These are phyloP conservation scores for Radiomyces spectabilis DNA, from an alignment of 192 early-diverging fungal species.

Conservation along the genomic window DNA sequence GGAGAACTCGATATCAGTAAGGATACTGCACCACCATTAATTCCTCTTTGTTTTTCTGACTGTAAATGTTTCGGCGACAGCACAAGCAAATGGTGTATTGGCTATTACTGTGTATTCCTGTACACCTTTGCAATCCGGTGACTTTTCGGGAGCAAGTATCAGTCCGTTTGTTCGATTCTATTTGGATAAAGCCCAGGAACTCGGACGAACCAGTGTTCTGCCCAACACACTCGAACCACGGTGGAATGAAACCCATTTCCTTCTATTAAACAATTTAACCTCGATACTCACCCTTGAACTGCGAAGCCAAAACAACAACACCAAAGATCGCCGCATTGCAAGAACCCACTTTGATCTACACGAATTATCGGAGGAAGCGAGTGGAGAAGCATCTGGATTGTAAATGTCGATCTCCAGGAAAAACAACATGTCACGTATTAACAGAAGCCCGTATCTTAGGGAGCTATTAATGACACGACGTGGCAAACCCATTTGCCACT, in stretches of 20 bases:
- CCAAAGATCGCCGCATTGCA: constrained; percentile 13
- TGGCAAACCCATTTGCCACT: constrained; percentile 18
- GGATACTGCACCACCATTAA: not conserved
- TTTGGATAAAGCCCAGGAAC: constrained; percentile 20
- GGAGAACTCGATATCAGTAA: constrained; percentile 29
- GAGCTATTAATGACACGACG: constrained; percentile 17
- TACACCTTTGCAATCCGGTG: constrained; percentile 4
- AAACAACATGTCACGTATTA: not conserved
- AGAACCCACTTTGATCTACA: constrained; percentile 5
- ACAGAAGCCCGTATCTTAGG: not conserved
- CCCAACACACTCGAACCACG: constrained; percentile 5
- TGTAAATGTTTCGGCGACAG: not conserved
- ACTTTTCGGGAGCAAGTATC: not conserved
- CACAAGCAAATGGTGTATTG: constrained; percentile 31
- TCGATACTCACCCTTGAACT: constrained; percentile 17
- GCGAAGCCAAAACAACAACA: constrained; percentile 4
- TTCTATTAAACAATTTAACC: constrained; percentile 20
- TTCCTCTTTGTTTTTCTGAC: not conserved
- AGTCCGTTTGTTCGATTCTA: constrained; percentile 22
- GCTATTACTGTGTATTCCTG: constrained; percentile 16
- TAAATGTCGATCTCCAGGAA: not conserved
- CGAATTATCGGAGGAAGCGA: constrained; percentile 4
- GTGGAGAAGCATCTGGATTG: constrained; percentile 4
- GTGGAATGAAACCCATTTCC: constrained; percentile 29
- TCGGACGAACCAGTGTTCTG: constrained; percentile 13